Base-by-base conservation (phyloP, 2,329 filamentous ascomycete species). In the Penicillium freii region DNA sequence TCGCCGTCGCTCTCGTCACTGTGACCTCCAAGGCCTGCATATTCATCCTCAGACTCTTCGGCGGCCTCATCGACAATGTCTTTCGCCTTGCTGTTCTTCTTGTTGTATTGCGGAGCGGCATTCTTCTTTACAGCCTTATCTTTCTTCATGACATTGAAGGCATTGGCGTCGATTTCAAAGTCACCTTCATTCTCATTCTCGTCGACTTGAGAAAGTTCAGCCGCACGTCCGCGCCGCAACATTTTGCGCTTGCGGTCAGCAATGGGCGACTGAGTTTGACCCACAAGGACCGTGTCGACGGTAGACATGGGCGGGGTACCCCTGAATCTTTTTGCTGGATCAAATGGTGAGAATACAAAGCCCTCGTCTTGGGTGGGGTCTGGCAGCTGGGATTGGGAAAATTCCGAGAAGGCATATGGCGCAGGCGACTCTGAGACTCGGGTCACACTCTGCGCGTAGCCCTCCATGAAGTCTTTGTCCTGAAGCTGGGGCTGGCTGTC, bases 21-120 rank as follows among this genome's bases (percentile, higher is more conserved):
- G 11, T 81, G 88, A 61, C 94, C 94, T 64, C 94, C 94, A 10
- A 99, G 81, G 5, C 94, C 94, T 39, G 92, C 93, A 72, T 97
- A 99, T 74, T 99, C 94, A 71, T 99, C 94, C 71, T 99, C 95
- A 0, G 94, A 99, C 76, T 99, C 94, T 67, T 96, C 91, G 59
- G 94, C 93, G 71, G 96, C 92, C 64, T 97, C 94, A 63, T 97
- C 85, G 38, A 99, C 82, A 83, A 96, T 90, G 25, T 88, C 87
- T 68, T 87, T 92, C 0, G 92, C 93, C 70, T 90, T 87, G 77
- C 91, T 95, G 72, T 89, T 92, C 75, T 91, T 92, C 74, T 88
- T 90, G 76, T 96, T 84, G 66, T 92, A 96, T 1, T 47, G 17
- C 4, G 81, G 79, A 17, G 82, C 79, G 6, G 78, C 76, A 51